Conservation (phyloP, 306 rosid genomes). For the Pachyrhizus erosus region DNA sequence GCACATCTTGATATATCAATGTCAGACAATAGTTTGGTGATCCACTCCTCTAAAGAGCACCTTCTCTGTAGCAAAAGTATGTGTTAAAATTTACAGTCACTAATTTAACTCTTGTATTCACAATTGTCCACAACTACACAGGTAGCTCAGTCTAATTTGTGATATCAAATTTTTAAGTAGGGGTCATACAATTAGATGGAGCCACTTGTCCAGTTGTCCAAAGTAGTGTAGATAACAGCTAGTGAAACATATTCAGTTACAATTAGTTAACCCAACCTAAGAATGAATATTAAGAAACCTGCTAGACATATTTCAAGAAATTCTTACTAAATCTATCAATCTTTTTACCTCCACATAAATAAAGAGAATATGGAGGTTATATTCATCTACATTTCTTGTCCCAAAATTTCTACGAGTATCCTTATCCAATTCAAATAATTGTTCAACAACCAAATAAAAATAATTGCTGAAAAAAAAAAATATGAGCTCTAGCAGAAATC, state of each 20-base stretch:
- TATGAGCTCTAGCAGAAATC: slow-evolving; percentile 6
- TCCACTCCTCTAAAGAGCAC: slow-evolving; percentile 97
- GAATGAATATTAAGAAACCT: slow-evolving; percentile 4
- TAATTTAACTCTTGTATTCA: slow-evolving; percentile 30
- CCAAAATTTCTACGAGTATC: slow-evolving; percentile 7
- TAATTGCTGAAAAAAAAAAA: neutral
- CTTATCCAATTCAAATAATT: slow-evolving; percentile 13
- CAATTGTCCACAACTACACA: slow-evolving; percentile 23
- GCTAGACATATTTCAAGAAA: slow-evolving; percentile 2
- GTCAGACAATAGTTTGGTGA: slow-evolving; percentile 85
- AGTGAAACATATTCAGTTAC: slow-evolving; percentile 34
- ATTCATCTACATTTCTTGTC: neutral
- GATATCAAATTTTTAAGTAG: neutral
- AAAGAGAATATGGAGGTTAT: slow-evolving; percentile 1
- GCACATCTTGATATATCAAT: slow-evolving; percentile 91
- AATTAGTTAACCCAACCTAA: slow-evolving; percentile 23
- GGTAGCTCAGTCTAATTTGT: slow-evolving; percentile 20
- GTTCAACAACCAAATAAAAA: slow-evolving; percentile 12
- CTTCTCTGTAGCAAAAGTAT: slow-evolving; percentile 85
- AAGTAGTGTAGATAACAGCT: slow-evolving; percentile 20
- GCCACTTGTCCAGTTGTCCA: slow-evolving; percentile 23
- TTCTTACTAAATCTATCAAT: slow-evolving; percentile 1
- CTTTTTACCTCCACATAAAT: neutral
- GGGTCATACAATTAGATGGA: neutral
- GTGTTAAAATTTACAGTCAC: slow-evolving; percentile 37